A percentile compares a stretch with the other conserved stretches of the same genome.
phyloP scores from a whole-genome alignment of 176 grass and related monocot genomes.

The Carex myosuroides region DNA sequence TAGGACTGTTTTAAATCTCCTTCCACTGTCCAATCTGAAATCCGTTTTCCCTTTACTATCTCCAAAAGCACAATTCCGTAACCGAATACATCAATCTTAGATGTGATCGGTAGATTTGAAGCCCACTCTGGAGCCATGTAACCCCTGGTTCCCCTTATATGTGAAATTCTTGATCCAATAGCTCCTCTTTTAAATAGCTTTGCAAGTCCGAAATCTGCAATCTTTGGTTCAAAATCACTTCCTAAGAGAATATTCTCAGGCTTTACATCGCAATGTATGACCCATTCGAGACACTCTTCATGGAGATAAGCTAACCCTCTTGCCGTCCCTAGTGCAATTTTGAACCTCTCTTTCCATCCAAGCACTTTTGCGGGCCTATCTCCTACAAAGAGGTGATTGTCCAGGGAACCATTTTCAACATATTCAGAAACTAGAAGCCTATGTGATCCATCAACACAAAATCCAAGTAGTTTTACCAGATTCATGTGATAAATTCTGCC shows the following conservation, averaged over 20 bases:
- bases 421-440: constrained; percentile 29
- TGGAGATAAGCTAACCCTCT: constrained; percentile 27
- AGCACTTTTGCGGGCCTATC: background rate
- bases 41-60: constrained; percentile 16
- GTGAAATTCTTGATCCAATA: background rate
- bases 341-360: constrained; percentile 24
- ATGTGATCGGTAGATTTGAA: constrained; percentile 22
- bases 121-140: constrained; percentile 34
- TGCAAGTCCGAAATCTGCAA: constrained; percentile 25
- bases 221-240: constrained; percentile 32
- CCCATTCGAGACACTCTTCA: constrained; percentile 32
- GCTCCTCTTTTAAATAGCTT: constrained; percentile 21
- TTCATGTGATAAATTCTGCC: constrained; percentile 34
- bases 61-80: constrained; percentile 31
- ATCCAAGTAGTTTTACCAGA: constrained; percentile 24
- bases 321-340: constrained; percentile 24
- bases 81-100: constrained; percentile 31
- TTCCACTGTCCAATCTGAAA: constrained; percentile 20
- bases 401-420: constrained; percentile 27
- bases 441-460: constrained; percentile 19
- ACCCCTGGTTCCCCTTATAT: constrained; percentile 25
- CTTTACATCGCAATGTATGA: constrained; percentile 32
- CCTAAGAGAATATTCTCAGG: constrained; percentile 30
- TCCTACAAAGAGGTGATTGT: constrained; percentile 15
- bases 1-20: background rate